Base-by-base conservation (phyloP, 345 rosid genomes). In the Eutrema heterophyllum region DNA sequence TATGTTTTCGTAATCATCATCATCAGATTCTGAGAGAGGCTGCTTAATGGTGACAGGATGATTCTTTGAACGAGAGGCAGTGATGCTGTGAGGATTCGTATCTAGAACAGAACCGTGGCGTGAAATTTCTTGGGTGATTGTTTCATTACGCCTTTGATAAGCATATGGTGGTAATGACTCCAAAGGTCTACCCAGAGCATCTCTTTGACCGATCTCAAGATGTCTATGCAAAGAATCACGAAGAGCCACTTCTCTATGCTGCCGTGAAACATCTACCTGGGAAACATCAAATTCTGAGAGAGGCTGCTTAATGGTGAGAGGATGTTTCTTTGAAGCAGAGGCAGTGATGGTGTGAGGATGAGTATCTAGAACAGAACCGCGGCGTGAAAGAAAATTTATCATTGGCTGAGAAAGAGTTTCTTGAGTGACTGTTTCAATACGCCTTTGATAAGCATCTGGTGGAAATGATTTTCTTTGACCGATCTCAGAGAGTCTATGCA, bases 1-100 rank as follows among this genome's bases (percentile, higher is more conserved):
- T 46, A 91, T 87, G 45, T 72, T 49, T 24, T 38, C 21, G 50
- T 65, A 81, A 32, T 61, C 39, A 24, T 82, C 39, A 24, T 82
- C 73, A 53, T 84, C 82, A 15, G 82, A 52, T 57, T 79, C 86
- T 66, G 77, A 49, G 36, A 86, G 68, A 56, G 76, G 79, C 70
- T 83, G 64, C 74, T 54, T 67, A 30, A 30, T 30, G 33, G 33
- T 30, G 33, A 30, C 33, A 30, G 33, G 33, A 30, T 30, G 6
- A 4, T 30, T 30, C 12, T 63, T 53, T 6, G 86, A 74, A 36
- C 55, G 30, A 48, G 69, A 48, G 33, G 56, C 18, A 6, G 2
- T 9, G 33, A 30, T 30, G 6, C 33, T 30, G 33, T 30, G 33
- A 30, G 33, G 33, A 30, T 30, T 5, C 33, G 33, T 30, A 30